Conservation (phyloP, 2,329 filamentous ascomycete genomes). For the Macrophomina tecta region DNA sequence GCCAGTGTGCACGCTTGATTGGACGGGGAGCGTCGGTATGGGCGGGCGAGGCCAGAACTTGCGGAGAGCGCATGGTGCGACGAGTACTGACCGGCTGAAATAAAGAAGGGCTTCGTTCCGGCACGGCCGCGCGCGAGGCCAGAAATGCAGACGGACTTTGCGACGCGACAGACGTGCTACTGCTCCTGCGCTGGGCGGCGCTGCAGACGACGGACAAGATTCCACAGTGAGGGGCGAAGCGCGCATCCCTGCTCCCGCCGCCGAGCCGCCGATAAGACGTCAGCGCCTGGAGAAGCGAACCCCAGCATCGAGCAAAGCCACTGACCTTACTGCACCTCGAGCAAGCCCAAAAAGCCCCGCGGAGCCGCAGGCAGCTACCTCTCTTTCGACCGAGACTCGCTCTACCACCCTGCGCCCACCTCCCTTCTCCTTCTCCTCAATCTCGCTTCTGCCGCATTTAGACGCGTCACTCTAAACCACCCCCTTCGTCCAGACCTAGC, state of each 20-base stretch:
- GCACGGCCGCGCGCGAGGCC: slow-evolving; percentile 4
- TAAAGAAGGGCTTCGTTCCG: slow-evolving; percentile 3
- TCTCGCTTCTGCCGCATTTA: slow-evolving; percentile 25
- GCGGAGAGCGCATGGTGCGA: slow-evolving; percentile 13
- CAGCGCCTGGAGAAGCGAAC: slow-evolving; percentile 9
- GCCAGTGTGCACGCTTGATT: slow-evolving; percentile 24
- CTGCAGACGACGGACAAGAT: slow-evolving; percentile 2
- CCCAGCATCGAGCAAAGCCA: slow-evolving; percentile 5
- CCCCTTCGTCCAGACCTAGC: slow-evolving; percentile 23
- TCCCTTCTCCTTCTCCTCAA: slow-evolving; percentile 19
- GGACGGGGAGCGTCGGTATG: slow-evolving; percentile 5
- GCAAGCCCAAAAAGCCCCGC: slow-evolving; percentile 11
- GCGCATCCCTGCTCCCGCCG: slow-evolving; percentile 23
- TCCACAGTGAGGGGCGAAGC: not conserved
- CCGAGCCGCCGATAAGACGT: slow-evolving; percentile 16
- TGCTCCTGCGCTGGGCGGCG: not conserved
- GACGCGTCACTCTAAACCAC: slow-evolving; percentile 20
- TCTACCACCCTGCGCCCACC: not conserved
- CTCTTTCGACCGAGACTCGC: not conserved
- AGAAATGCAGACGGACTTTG: not conserved
- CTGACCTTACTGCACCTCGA: slow-evolving; percentile 5
- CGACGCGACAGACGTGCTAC: not conserved
- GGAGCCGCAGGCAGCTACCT: slow-evolving; percentile 12
- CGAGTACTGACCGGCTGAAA: not conserved
- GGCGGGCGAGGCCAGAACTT: not conserved